phyloP scores from a whole-genome alignment of 306 rosid species.

The Quillaja saponaria region DNA sequence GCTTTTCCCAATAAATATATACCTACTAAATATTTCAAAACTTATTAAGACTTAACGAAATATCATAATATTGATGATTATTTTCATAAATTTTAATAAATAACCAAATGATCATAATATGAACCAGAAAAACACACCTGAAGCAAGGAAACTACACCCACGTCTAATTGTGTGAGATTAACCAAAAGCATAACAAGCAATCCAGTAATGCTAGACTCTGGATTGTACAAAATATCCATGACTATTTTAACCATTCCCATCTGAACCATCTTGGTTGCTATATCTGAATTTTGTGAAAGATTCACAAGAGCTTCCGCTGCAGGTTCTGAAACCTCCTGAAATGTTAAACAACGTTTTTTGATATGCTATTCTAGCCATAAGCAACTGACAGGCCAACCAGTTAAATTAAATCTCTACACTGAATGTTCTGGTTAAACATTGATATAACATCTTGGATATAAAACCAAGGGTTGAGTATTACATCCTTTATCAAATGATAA shows the following conservation, averaged over 20 bases:
- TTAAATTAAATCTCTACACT: background rate
- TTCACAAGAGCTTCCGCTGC: constrained; percentile 87
- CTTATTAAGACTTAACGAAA: background rate
- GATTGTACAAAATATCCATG: constrained; percentile 73
- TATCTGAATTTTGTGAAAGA: constrained; percentile 67
- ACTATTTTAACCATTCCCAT: constrained; percentile 53
- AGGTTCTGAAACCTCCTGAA: constrained; percentile 85
- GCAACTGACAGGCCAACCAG: background rate
- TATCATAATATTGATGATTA: background rate
- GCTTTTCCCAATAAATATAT: background rate
- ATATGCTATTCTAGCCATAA: background rate
- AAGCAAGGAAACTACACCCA: constrained; percentile 64
- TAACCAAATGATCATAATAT: background rate
- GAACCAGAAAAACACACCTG: constrained; percentile 54
- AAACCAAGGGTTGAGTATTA: background rate
- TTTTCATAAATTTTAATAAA: background rate
- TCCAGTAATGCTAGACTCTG: constrained; percentile 50
- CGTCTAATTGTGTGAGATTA: constrained; percentile 79
- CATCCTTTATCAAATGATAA: background rate
- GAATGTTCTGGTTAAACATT: background rate
- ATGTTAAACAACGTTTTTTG: constrained; percentile 18
- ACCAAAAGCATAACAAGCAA: constrained; percentile 92
- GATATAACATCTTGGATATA: background rate
- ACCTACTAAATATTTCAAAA: too few species aligned
- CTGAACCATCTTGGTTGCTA: constrained; percentile 66